Evolutionary conservation across 805 yeast species (phyloP).

Genomic region (Kluyveromyces aestuarii): DNA sequence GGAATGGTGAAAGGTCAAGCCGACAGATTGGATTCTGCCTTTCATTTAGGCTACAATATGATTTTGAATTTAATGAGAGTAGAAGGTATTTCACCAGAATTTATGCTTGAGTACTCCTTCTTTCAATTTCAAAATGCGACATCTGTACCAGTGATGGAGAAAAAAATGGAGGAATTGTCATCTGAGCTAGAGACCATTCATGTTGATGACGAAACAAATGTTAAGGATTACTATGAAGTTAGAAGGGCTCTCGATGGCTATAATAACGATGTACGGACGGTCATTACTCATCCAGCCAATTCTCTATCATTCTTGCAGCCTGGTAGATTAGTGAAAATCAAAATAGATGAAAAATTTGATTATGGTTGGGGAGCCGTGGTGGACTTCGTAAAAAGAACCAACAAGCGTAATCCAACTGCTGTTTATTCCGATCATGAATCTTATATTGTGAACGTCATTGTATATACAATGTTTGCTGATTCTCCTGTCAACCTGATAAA

Average conservation of each 20-base stretch:
- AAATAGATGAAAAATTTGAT: constrained; percentile 43
- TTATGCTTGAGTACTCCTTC: constrained; percentile 89
- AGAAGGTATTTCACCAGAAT: constrained; percentile 97
- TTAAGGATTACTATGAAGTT: constrained; percentile 77
- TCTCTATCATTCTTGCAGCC: constrained; percentile 75
- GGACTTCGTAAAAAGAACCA: constrained; percentile 60
- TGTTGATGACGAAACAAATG: constrained; percentile 64
- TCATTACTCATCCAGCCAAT: constrained; percentile 87
- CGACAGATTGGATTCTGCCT: constrained; percentile 93
- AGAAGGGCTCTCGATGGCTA: constrained; percentile 63
- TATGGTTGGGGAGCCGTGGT: constrained; percentile 98
- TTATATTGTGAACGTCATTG: constrained; percentile 77
- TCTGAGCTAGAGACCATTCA: constrained; percentile 38
- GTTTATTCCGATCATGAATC: constrained; percentile 78
- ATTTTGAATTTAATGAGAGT: constrained; percentile 91
- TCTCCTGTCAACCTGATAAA: constrained; percentile 78
- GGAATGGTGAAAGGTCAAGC: constrained; percentile 99
- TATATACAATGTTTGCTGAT: constrained; percentile 67
- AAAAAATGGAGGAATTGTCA: constrained; percentile 47
- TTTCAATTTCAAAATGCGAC: constrained; percentile 92
- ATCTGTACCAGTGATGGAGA: constrained; percentile 79
- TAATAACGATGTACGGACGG: constrained; percentile 65
- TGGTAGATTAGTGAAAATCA: constrained; percentile 74
- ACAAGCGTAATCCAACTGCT: constrained; percentile 49
- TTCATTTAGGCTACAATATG: constrained; percentile 97